Conservation (phyloP, 2,329 filamentous ascomycete species). For the Aureobasidium leucospermi region DNA sequence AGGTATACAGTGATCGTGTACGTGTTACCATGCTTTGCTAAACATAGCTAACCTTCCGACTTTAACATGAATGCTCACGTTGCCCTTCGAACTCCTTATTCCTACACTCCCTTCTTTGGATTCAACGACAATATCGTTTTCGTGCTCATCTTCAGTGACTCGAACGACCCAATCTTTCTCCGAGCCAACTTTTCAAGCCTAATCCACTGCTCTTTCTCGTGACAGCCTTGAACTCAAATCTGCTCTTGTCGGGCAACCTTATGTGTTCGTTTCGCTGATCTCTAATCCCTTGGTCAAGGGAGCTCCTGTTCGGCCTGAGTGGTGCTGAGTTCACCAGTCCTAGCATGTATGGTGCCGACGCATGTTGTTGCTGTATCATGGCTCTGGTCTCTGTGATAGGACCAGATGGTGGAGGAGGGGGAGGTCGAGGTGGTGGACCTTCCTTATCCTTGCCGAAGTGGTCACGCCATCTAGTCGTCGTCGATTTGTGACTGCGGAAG, state of each 20-base stretch:
- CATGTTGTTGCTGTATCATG: background rate
- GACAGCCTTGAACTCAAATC: conserved; percentile 29
- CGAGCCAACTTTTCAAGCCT: conserved; percentile 20
- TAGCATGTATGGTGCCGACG: background rate
- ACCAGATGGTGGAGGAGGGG: background rate
- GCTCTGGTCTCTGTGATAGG: background rate
- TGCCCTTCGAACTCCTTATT: no score
- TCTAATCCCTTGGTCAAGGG: background rate
- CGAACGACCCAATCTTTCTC: background rate
- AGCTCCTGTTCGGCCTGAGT: background rate
- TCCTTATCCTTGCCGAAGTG: background rate
- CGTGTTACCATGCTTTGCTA: no score
- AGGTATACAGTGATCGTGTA: no score
- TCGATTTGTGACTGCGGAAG: conserved; percentile 7
- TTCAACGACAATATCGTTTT: background rate
- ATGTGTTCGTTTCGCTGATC: background rate
- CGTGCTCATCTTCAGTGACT: background rate
- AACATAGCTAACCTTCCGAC: no score
- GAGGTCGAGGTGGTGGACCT: background rate
- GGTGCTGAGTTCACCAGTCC: background rate
- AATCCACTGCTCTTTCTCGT: conserved; percentile 21
- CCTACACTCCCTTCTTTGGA: no score
- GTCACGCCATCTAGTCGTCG: background rate
- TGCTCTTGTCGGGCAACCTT: conserved; percentile 20
- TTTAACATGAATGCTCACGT: no score